Percentiles rank a stretch among this genome's conserved stretches.
These are phyloP conservation scores for Ustulina deusta DNA, from an alignment of 2,329 filamentous ascomycete genomes.

Conservation along the genomic window DNA sequence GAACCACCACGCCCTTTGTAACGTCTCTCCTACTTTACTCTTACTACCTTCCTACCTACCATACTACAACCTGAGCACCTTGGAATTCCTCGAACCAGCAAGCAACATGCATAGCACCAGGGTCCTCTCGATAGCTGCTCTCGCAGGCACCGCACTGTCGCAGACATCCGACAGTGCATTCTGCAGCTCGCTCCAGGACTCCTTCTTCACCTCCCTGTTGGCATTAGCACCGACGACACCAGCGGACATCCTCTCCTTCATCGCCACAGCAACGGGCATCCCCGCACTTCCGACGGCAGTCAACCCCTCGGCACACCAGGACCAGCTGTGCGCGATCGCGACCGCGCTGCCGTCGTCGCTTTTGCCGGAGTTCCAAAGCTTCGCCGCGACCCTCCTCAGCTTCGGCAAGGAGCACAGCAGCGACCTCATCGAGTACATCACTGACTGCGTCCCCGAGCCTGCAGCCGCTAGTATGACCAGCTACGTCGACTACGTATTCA, in stretches of 20 bases:
- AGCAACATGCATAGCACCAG: slow-evolving; percentile 25
- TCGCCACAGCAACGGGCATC: slow-evolving; percentile 10
- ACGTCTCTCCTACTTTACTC: slow-evolving; percentile 8
- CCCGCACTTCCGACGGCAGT: slow-evolving; percentile 2
- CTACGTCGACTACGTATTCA: slow-evolving; percentile 21
- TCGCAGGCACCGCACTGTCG: slow-evolving; percentile 21
- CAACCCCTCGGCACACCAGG: slow-evolving; percentile 4
- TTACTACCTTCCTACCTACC: neutral
- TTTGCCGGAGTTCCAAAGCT: slow-evolving; percentile 17
- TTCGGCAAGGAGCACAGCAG: neutral
- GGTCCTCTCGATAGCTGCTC: slow-evolving; percentile 11
- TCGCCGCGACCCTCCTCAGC: neutral
- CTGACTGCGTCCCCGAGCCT: slow-evolving; percentile 9
- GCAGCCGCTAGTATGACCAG: slow-evolving; percentile 14
- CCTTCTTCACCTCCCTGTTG: slow-evolving; percentile 9
- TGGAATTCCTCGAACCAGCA: slow-evolving; percentile 1
- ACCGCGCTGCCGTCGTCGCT: slow-evolving; percentile 24
- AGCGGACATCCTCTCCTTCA: slow-evolving; percentile 17
- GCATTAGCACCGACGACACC: slow-evolving; percentile 17
- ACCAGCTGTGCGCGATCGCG: slow-evolving; percentile 25
- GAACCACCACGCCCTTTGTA: slow-evolving; percentile 3
- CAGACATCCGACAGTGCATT: slow-evolving; percentile 25
- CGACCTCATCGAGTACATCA: slow-evolving; percentile 12
- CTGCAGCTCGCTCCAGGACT: slow-evolving; percentile 14
- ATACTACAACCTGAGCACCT: slow-evolving; percentile 8